Evolutionary conservation across 192 early-diverging fungal genomes (phyloP).

Genomic region (Rhizophagus clarus): DNA sequence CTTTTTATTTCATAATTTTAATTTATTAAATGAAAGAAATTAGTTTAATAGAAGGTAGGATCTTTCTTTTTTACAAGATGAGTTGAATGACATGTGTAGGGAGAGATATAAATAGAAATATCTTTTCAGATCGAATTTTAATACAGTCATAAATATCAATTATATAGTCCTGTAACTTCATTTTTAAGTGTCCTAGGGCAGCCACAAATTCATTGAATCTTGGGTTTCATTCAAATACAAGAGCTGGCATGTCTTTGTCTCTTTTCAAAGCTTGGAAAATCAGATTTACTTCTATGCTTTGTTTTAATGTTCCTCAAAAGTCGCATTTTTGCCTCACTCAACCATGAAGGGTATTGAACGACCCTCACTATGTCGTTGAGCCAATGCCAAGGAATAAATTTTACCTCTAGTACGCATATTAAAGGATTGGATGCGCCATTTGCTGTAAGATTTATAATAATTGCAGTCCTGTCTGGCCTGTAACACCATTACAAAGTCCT

Average conservation of each 20-base stretch:
- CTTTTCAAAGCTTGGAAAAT: conserved; percentile 20
- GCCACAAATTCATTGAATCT: neutral
- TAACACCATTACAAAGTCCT: conserved; percentile 12
- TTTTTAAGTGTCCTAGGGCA: conserved; percentile 5
- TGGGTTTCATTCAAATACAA: conserved; percentile 24
- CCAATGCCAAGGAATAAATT: conserved; percentile 31
- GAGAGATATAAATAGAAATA: too few relatives aligned
- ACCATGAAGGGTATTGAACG: conserved; percentile 18
- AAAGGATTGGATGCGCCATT: too few relatives aligned
- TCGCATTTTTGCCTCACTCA: conserved; percentile 32
- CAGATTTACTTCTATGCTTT: conserved; percentile 32
- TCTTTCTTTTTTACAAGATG: too few relatives aligned
- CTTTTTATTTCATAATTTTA: too few relatives aligned
- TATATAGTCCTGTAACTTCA: conserved; percentile 8
- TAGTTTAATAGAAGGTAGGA: too few relatives aligned
- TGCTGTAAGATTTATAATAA: conserved; percentile 25
- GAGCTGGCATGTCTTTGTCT: conserved; percentile 18
- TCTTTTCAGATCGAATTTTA: too few relatives aligned
- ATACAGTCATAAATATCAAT: too few relatives aligned
- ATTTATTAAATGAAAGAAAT: too few relatives aligned
- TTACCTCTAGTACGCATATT: too few relatives aligned
- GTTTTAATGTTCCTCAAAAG: conserved; percentile 31
- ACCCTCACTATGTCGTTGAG: conserved; percentile 32
- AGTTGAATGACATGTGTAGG: too few relatives aligned
- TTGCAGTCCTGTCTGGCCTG: conserved; percentile 12